phyloP scores from a whole-genome alignment of 108 stramenopile species.

The Skeletonema menzelii region DNA sequence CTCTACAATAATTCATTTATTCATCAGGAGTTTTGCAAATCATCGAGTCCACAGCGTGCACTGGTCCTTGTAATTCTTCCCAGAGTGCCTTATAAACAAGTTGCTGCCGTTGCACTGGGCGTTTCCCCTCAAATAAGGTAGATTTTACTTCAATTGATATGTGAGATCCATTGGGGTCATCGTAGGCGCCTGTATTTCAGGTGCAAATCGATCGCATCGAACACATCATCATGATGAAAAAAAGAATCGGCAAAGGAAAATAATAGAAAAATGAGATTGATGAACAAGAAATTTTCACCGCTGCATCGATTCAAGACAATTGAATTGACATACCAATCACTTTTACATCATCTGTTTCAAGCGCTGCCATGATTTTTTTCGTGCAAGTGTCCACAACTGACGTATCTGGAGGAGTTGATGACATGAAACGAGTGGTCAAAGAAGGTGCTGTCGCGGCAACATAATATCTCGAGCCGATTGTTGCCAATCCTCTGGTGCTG shows the following conservation, averaged over 20 bases:
- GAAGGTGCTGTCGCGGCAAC: background rate
- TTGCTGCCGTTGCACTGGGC: slow-evolving; percentile 86
- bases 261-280: background rate
- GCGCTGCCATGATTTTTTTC: slow-evolving; percentile 68
- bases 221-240: no score
- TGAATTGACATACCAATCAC: slow-evolving; percentile 64
- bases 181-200: slow-evolving; percentile 57
- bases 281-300: background rate
- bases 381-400: slow-evolving; percentile 77
- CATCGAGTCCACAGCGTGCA: slow-evolving; percentile 93
- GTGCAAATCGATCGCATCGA: background rate
- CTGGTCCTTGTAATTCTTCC: slow-evolving; percentile 88
- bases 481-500: background rate
- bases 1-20: background rate
- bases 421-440: background rate
- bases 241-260: background rate
- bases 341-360: slow-evolving; percentile 76
- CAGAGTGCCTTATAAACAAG: slow-evolving; percentile 94
- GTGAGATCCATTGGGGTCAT: slow-evolving; percentile 93
- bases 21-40: slow-evolving; percentile 89
- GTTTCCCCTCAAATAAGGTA: slow-evolving; percentile 77
- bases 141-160: slow-evolving; percentile 86
- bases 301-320: background rate
- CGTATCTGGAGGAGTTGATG: slow-evolving; percentile 33
- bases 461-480: background rate